phyloP scores from a whole-genome alignment of 106 monocot genomes.

The Dendrobium chrysotoxum region DNA sequence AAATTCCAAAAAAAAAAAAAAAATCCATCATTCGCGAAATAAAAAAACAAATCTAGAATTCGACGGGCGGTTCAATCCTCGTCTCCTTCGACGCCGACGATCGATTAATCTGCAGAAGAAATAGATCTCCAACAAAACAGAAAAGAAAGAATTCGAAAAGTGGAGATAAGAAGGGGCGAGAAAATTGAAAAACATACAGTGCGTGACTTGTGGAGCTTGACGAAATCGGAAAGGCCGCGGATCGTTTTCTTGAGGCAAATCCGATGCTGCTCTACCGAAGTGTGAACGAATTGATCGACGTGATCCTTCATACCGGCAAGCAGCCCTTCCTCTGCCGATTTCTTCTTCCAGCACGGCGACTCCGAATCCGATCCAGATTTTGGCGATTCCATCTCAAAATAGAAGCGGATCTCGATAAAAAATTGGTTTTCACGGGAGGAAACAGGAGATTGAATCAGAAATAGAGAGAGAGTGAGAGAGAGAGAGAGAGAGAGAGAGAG shows the following conservation, averaged over 20 bases:
- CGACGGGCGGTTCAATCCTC: neutral
- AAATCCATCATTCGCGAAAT: neutral
- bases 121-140: neutral
- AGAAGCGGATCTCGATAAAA: neutral
- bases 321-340: slow-evolving; percentile 15
- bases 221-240: slow-evolving; percentile 14
- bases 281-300: slow-evolving; percentile 32
- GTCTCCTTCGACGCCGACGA: neutral
- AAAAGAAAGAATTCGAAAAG: neutral
- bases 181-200: neutral
- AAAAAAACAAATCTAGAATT: neutral
- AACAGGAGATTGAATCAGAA: neutral
- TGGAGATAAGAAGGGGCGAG: too few relatives aligned
- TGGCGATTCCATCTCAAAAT: slow-evolving; percentile 2
- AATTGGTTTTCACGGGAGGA: neutral
- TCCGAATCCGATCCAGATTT: neutral
- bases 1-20: neutral
- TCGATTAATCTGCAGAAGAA: neutral
- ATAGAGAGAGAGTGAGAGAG: neutral
- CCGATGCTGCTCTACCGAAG: slow-evolving; percentile 36
- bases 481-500: neutral
- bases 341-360: slow-evolving; percentile 32
- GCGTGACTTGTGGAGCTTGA: slow-evolving; percentile 9
- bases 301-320: slow-evolving; percentile 30
- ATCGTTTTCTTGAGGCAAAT: slow-evolving; percentile 43